phyloP scores from a whole-genome alignment of 805 yeast species.

The Saturnispora halmiae region DNA sequence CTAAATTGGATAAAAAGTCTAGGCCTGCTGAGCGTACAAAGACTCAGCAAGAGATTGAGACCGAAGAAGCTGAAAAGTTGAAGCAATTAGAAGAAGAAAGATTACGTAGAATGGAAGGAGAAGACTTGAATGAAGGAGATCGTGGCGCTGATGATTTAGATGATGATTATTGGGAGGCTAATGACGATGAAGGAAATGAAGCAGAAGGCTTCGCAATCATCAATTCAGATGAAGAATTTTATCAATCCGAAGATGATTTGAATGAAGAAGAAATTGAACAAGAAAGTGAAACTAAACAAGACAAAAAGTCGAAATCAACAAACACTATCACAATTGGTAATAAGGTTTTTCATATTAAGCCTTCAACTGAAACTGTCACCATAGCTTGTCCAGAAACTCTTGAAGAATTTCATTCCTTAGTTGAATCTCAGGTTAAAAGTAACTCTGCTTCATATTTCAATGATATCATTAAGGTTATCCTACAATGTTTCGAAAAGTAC shows the following conservation, averaged over 20 bases:
- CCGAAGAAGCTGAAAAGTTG: constrained; percentile 52
- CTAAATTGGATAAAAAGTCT: constrained; percentile 63
- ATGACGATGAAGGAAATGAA: constrained; percentile 34
- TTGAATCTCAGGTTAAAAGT: constrained; percentile 1
- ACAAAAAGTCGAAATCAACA: constrained; percentile 15
- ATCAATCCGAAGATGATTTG: constrained; percentile 28
- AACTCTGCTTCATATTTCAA: constrained; percentile 26
- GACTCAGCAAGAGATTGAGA: constrained; percentile 59
- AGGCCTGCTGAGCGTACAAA: constrained; percentile 77
- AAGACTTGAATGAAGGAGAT: constrained; percentile 29
- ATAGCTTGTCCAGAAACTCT: constrained; percentile 42
- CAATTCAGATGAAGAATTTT: constrained; percentile 33
- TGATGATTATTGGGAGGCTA: constrained; percentile 60
- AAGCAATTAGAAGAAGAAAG: constrained; percentile 60
- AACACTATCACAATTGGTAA: constrained; percentile 28
- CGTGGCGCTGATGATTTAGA: constrained; percentile 59
- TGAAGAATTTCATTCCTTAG: constrained; percentile 33
- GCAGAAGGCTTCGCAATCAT: constrained; percentile 37
- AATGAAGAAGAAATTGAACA: constrained; percentile 27
- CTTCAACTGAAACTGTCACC: constrained; percentile 14
- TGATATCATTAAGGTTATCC: constrained; percentile 41
- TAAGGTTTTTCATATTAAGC: constrained; percentile 22
- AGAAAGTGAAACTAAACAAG: constrained; percentile 26
- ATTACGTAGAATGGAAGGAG: constrained; percentile 65
- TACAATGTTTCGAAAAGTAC: constrained; percentile 47